These are phyloP conservation scores for Penicillium steckii DNA, from an alignment of 495 filamentous ascomycete genomes.

Conservation along the genomic window DNA sequence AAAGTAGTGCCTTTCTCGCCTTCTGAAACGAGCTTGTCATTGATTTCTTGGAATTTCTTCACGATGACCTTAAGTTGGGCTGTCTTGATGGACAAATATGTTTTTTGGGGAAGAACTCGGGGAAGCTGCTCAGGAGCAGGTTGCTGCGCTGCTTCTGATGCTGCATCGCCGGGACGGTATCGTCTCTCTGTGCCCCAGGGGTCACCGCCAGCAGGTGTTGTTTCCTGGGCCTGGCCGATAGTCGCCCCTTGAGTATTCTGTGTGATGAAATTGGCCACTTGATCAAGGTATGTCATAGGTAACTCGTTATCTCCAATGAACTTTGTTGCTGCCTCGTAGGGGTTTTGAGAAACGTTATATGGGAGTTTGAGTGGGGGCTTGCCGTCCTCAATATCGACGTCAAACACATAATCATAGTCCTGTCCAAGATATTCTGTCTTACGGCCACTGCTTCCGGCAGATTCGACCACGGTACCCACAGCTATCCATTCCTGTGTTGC, in stretches of 20 bases:
- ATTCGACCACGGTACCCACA: conserved; percentile 90
- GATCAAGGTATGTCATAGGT: conserved; percentile 84
- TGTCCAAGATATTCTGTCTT: conserved; percentile 76
- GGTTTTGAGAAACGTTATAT: conserved; percentile 89
- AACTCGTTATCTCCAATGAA: conserved; percentile 92
- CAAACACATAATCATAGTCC: conserved; percentile 97
- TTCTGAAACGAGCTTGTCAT: conserved; percentile 60
- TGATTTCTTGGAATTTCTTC: conserved; percentile 74
- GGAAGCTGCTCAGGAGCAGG: conserved; percentile 44
- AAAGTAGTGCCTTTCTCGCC: conserved; percentile 73
- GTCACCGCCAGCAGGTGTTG: conserved; percentile 54
- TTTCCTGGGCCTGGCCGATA: conserved; percentile 57
- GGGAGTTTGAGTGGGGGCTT: conserved; percentile 92
- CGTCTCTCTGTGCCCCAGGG: conserved; percentile 75
- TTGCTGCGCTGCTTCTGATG: conserved; percentile 27
- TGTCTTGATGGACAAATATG: conserved; percentile 71
- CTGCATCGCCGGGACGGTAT: conserved; percentile 69
- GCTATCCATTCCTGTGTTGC: conserved; percentile 71
- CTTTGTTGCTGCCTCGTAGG: conserved; percentile 86
- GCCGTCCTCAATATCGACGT: conserved; percentile 96
- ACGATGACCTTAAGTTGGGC: conserved; percentile 63
- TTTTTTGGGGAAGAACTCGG: conserved; percentile 73
- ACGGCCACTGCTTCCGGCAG: conserved; percentile 74
- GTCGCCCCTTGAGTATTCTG: conserved; percentile 85
- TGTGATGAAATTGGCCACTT: conserved; percentile 91